Evolutionary conservation across 257 asterid species (phyloP).

Genomic region (Scutellaria baicalensis): DNA sequence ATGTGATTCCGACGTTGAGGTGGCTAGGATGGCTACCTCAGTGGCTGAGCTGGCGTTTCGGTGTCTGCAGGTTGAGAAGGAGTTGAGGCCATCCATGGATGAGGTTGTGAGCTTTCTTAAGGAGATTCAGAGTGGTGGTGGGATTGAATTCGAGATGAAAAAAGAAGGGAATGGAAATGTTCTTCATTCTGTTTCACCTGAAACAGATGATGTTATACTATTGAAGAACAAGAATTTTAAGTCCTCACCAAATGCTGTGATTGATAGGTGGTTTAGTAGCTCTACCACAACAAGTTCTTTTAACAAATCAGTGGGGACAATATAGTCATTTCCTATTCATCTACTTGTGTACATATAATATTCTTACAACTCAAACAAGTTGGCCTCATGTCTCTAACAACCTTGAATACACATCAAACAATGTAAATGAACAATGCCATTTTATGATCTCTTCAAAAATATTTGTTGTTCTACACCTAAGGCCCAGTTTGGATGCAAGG

Average conservation of each 20-base stretch:
- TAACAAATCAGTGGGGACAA: not conserved
- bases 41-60: slow-evolving; percentile 50
- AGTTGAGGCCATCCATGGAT: slow-evolving; percentile 46
- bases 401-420: not conserved
- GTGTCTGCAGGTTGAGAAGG: slow-evolving; percentile 46
- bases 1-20: slow-evolving; percentile 20
- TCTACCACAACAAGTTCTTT: slow-evolving; percentile 22
- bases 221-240: slow-evolving; percentile 18
- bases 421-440: too few relatives aligned
- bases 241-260: slow-evolving; percentile 31
- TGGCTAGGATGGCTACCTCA: slow-evolving; percentile 33
- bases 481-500: too few relatives aligned
- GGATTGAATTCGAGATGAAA: not conserved
- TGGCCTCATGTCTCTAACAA: too few relatives aligned
- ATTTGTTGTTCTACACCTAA: too few relatives aligned
- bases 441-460: too few relatives aligned
- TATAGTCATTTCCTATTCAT: not conserved
- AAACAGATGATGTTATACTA: slow-evolving; percentile 26
- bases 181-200: slow-evolving; percentile 22
- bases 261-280: slow-evolving; percentile 28
- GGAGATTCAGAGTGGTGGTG: slow-evolving; percentile 17
- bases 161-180: not conserved
- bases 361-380: not conserved
- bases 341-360: not conserved
- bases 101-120: slow-evolving; percentile 32